A percentile compares a stretch with the other conserved stretches of the same genome.
Evolutionary conservation across 345 rosid genomes (phyloP).

Genomic region (Lenwebbia sp.): DNA sequence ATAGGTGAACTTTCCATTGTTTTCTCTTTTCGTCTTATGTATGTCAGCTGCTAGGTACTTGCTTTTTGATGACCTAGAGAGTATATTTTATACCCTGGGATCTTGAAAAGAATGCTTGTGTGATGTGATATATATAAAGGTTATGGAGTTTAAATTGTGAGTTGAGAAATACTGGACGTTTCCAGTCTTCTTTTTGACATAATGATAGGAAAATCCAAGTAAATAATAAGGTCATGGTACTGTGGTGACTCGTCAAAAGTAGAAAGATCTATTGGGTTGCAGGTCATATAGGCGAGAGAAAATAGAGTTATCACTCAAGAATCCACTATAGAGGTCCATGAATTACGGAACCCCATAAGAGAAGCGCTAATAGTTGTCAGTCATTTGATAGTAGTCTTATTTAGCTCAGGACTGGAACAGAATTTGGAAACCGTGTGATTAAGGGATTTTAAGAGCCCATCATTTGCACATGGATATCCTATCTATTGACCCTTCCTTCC

Average conservation of each 20-base stretch:
- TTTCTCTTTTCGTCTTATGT: neutral
- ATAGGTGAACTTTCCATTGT: neutral
- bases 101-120: neutral
- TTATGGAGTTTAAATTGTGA: neutral
- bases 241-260: neutral
- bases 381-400: neutral
- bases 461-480: neutral
- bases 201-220: neutral
- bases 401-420: neutral
- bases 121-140: neutral
- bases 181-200: neutral
- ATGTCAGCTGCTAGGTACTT: neutral
- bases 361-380: neutral
- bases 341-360: neutral
- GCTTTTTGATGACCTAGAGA: neutral
- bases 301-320: neutral
- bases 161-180: neutral
- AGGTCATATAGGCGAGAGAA: neutral
- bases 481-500: neutral
- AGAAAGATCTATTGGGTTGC: neutral
- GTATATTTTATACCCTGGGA: neutral
- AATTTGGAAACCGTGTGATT: neutral
- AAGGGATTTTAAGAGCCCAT: neutral
- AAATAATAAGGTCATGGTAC: neutral
- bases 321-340: neutral